Evolutionary conservation across 495 filamentous ascomycete species (phyloP).

Genomic region (Aspergillus heteromorphus): DNA sequence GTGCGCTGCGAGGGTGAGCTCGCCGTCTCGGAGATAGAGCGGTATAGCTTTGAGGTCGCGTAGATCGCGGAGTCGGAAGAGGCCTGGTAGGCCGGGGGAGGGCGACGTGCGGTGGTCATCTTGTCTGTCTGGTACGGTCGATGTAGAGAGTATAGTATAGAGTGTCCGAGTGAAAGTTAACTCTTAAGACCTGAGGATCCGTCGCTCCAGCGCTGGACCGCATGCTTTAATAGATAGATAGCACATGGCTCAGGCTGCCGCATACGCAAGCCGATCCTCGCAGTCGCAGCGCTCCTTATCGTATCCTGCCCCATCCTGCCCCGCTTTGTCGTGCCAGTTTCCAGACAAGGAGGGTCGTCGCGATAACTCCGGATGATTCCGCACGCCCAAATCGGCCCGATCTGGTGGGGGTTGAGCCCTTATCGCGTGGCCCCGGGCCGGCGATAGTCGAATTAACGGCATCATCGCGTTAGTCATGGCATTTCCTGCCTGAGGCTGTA

Average conservation of each 20-base stretch:
- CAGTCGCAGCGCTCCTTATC: constrained; percentile 1
- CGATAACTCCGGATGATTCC: neutral
- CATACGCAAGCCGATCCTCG: constrained; percentile 7
- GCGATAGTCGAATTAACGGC: constrained; percentile 1
- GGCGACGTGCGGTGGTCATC: constrained; percentile 31
- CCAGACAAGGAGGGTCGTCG: neutral
- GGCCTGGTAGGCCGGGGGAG: constrained; percentile 39
- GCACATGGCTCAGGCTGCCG: neutral
- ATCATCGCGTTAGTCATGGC: neutral
- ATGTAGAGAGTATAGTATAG: neutral
- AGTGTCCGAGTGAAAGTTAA: no score
- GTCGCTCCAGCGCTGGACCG: neutral
- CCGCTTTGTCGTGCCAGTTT: constrained; percentile 9
- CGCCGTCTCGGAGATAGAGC: constrained; percentile 36
- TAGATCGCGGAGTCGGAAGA: constrained; percentile 32
- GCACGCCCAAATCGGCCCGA: constrained; percentile 3
- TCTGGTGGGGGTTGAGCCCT: constrained; percentile 5
- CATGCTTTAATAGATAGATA: constrained; percentile 6
- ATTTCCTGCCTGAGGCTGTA: constrained; percentile 5
- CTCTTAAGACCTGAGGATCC: neutral
- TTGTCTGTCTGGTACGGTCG: neutral
- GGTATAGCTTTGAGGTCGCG: constrained; percentile 34
- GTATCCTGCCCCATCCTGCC: constrained; percentile 11
- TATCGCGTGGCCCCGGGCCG: constrained; percentile 1
- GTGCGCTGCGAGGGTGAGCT: constrained; percentile 26